phyloP scores from a whole-genome alignment of 352 stramenopile species.

The Phytophthora kernoviae region DNA sequence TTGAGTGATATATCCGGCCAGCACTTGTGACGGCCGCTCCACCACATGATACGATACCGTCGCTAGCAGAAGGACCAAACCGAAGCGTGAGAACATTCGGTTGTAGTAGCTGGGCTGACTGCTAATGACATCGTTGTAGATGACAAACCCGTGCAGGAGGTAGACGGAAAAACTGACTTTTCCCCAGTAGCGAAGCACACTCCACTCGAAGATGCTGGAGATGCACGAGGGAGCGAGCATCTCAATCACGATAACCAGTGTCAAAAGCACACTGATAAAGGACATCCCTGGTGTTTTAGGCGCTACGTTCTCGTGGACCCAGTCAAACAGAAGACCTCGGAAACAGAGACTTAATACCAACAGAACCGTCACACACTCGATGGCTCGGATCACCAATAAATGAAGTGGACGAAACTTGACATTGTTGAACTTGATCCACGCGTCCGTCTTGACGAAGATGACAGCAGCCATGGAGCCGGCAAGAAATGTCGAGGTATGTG shows the following conservation, averaged over 20 bases:
- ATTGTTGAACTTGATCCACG: constrained; percentile 6
- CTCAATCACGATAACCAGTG: constrained; percentile 38
- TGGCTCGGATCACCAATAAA: constrained; percentile 7
- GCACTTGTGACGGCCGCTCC: constrained; percentile 44
- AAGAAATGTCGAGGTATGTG: constrained; percentile 34
- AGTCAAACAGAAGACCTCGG: constrained; percentile 32
- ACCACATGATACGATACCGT: constrained; percentile 42
- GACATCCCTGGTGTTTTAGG: constrained; percentile 16
- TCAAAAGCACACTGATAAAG: constrained; percentile 33
- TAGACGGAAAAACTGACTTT: constrained; percentile 57
- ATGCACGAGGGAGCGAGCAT: constrained; percentile 32
- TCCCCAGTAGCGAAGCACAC: constrained; percentile 30
- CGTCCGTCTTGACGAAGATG: constrained; percentile 29
- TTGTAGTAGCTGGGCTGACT: constrained; percentile 21
- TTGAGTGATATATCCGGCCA: constrained; percentile 29
- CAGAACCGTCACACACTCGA: constrained; percentile 18
- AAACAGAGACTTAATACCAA: constrained; percentile 35
- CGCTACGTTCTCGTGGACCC: constrained; percentile 17
- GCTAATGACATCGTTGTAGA: constrained; percentile 17
- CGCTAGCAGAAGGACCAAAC: constrained; percentile 29
- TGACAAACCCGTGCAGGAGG: constrained; percentile 42
- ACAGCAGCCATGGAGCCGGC: constrained; percentile 31
- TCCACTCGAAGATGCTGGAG: constrained; percentile 19
- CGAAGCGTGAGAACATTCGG: constrained; percentile 28
- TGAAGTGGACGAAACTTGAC: constrained; percentile 15